phyloP scores from a whole-genome alignment of 106 monocot species.

The Allium sativum region DNA sequence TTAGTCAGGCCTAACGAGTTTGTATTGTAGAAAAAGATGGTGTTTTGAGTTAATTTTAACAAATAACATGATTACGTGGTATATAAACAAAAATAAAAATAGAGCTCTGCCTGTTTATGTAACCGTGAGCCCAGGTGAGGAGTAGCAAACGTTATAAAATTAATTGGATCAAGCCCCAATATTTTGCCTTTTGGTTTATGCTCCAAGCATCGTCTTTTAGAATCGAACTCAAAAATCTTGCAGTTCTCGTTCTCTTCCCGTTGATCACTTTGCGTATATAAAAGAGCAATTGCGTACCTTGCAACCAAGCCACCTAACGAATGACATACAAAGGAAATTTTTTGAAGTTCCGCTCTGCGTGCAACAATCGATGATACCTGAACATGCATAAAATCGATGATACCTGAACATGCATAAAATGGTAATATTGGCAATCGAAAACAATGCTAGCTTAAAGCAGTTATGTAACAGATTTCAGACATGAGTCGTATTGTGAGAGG shows the following conservation, averaged over 20 bases:
- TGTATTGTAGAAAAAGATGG: too few species aligned
- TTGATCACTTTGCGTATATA: conserved; percentile 23
- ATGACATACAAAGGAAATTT: conserved; percentile 82
- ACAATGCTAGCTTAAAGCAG: too few species aligned
- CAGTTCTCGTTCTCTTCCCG: conserved; percentile 10
- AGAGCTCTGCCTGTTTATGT: conserved; percentile 53
- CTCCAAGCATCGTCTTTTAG: conserved; percentile 3
- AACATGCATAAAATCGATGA: neutral
- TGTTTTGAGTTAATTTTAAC: too few species aligned
- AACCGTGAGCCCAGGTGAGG: conserved; percentile 84
- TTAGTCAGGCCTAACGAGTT: too few species aligned
- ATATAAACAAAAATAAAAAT: too few species aligned
- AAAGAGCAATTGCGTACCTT: conserved; percentile 70
- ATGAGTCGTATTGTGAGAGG: too few species aligned
- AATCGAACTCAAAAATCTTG: conserved; percentile 2
- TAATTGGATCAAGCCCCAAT: conserved; percentile 79
- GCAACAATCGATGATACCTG: conserved; percentile 60
- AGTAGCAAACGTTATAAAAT: conserved; percentile 88
- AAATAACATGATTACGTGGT: too few species aligned
- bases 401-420: too few species aligned
- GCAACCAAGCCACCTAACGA: conserved; percentile 85
- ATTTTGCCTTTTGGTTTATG: conserved; percentile 36
- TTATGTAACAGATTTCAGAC: too few species aligned
- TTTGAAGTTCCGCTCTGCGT: conserved; percentile 33
- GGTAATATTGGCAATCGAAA: too few species aligned